Evolutionary conservation across 805 yeast genomes (phyloP).

Genomic region (Crinitomyces ghanaensis): DNA sequence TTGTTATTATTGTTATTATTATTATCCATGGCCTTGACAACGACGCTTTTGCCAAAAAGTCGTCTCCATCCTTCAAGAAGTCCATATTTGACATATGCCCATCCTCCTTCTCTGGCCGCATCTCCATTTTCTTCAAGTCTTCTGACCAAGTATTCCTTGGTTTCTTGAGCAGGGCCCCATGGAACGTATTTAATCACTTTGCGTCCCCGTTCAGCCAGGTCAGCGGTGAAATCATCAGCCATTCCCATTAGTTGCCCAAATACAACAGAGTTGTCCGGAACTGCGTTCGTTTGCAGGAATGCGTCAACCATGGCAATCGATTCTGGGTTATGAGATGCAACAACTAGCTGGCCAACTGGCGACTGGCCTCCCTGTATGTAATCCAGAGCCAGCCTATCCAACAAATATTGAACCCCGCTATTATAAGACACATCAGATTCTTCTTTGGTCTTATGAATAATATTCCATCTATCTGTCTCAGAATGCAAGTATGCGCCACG

Average conservation of each 20-base stretch:
- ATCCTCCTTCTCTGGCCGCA: constrained; percentile 50
- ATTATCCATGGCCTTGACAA: too few species aligned
- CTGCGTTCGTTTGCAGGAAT: constrained; percentile 30
- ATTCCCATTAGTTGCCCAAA: constrained; percentile 89
- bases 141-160: constrained; percentile 79
- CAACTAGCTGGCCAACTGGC: constrained; percentile 43
- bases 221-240: constrained; percentile 83
- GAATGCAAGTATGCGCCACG: constrained; percentile 94
- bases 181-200: constrained; percentile 91
- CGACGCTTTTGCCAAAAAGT: constrained; percentile 1
- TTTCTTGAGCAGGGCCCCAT: constrained; percentile 95
- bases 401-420: constrained; percentile 50
- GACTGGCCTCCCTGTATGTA: too few species aligned
- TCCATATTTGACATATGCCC: constrained; percentile 17
- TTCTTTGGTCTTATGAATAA: constrained; percentile 64
- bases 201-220: constrained; percentile 51
- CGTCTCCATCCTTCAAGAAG: constrained; percentile 13
- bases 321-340: constrained; percentile 79
- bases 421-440: constrained; percentile 76
- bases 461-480: constrained; percentile 55
- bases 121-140: constrained; percentile 94
- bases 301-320: constrained; percentile 67
- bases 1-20: too few species aligned
- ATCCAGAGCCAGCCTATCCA: constrained; percentile 49
- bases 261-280: constrained; percentile 37